Evolutionary conservation across 148 eudicot genomes (phyloP).

Genomic region (Bassia scoparia): DNA sequence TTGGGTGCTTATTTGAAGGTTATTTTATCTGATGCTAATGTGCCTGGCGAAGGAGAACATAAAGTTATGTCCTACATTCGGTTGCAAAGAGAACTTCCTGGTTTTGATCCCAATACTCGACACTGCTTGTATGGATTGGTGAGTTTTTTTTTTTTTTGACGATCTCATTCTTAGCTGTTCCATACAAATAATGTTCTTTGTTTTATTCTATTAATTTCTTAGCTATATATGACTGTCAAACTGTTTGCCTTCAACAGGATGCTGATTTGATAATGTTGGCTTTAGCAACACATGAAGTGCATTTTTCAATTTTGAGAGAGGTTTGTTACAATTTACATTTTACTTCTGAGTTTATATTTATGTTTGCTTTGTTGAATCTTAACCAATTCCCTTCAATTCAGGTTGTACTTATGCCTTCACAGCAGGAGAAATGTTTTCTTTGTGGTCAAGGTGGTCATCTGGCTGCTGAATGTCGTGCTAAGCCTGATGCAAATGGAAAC

Average conservation of each 20-base stretch:
- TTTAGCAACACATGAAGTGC: slow-evolving; percentile 94
- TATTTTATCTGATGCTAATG: slow-evolving; percentile 95
- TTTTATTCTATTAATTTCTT: neutral
- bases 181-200: neutral
- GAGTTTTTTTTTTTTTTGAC: slow-evolving; percentile 43
- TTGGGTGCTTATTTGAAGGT: slow-evolving; percentile 87
- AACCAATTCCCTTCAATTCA: slow-evolving; percentile 24
- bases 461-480: slow-evolving; percentile 89
- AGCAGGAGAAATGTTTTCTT: slow-evolving; percentile 81
- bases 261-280: slow-evolving; percentile 97
- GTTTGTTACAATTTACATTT: slow-evolving; percentile 41
- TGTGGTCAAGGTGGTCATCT: slow-evolving; percentile 95
- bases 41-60: slow-evolving; percentile 99
- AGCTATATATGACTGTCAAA: slow-evolving; percentile 6
- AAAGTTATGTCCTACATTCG: slow-evolving; percentile 95
- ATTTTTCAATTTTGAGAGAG: slow-evolving; percentile 96
- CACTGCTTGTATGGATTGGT: slow-evolving; percentile 97
- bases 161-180: neutral
- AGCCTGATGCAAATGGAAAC: slow-evolving; percentile 41
- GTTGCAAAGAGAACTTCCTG: slow-evolving; percentile 80
- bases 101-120: slow-evolving; percentile 90
- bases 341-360: neutral
- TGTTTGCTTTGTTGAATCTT: slow-evolving; percentile 3
- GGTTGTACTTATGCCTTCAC: slow-evolving; percentile 81
- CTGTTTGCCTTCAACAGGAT: slow-evolving; percentile 50